Evolutionary conservation across 768 basidiomycete genomes (phyloP), one percentile per base, ranked within the genome.

Genomic region (Scleroderma citrinum): DNA sequence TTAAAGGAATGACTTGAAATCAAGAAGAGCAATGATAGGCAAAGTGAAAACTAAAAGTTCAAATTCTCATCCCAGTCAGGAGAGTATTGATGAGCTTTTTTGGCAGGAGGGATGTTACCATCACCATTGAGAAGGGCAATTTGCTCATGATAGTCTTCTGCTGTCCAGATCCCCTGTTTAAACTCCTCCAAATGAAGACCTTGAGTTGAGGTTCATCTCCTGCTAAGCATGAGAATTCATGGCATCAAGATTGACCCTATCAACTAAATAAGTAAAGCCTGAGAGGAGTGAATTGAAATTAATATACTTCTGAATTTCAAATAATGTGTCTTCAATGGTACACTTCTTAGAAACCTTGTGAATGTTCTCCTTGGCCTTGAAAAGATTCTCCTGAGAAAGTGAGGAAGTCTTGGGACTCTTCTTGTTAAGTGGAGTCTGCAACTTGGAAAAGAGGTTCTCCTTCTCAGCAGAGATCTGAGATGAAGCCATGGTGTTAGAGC

Each of bases 101-200:
- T 48, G 24, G 38, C 20, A 41, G 47, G 47, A 34, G 13, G 32
- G 19, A 12, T 13, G 6, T 35, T 13, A 32, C 31, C n/a, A 35
- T 41, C 40, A 31, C 35, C 30, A 29, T 24, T 14, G 19, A 19
- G 12, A 37, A 32, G 37, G 3, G 39, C 32, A 40, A 48, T 26
- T 12, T 30, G 26, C 29, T 42, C 29, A n/a, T 19, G 23, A 41
- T 34, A 31, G 10, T 48, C 16, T 20, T 41, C 47, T 5, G 21
- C 38, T 17, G 13, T 30, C 14, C 37, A 41, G 17, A 41, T 23
- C 16, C 47, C 47, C 16, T 37, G 26, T 38, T 41, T 42, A 20
- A 40, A 48, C 23, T 48, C 47, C 21, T 41, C 39, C 37, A 48
- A 38, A 20, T 42, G 47, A 40, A 48, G 21, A 14, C 26, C 21